phyloP scores from a whole-genome alignment of 495 filamentous ascomycete species.

The Cenococcum geophilum region DNA sequence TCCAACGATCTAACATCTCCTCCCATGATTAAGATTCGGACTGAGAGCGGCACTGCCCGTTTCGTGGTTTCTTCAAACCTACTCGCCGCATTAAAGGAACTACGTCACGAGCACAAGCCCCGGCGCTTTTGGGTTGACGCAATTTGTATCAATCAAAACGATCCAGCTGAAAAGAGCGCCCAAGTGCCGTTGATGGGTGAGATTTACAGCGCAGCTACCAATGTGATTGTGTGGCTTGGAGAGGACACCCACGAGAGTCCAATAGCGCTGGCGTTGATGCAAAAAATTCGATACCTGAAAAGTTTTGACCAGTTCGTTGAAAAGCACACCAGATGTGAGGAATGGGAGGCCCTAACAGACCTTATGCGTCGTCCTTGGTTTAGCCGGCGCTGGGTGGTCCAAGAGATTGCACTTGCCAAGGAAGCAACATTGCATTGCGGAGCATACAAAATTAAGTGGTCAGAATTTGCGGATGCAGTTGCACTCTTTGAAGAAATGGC shows the following conservation, averaged over 20 bases:
- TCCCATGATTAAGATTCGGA: not conserved
- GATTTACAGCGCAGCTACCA: not conserved
- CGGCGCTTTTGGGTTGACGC: slow-evolving; percentile 2
- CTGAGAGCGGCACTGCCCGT: not conserved
- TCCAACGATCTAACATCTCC: not conserved
- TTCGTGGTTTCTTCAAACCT: not conserved
- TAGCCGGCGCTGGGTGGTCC: not conserved
- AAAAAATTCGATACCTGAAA: not conserved
- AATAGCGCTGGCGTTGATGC: not conserved
- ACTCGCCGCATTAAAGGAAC: not conserved
- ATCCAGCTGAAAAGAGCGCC: not conserved
- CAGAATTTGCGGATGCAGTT: not conserved
- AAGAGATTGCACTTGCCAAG: not conserved
- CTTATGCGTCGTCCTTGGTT: not conserved
- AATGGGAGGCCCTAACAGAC: not conserved
- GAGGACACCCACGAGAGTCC: too few species aligned
- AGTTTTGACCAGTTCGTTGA: not conserved
- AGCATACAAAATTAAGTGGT: not conserved
- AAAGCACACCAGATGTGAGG: not conserved
- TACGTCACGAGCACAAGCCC: not conserved
- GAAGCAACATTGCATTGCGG: not conserved
- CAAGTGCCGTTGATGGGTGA: not conserved
- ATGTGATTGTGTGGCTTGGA: slow-evolving; percentile 4
- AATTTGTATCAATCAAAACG: slow-evolving; percentile 1
- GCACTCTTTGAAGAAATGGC: not conserved